Percentiles rank a stretch among this genome's conserved stretches.
Evolutionary conservation across 352 stramenopile species (phyloP).

Genomic region (Pythium phragmitis): DNA sequence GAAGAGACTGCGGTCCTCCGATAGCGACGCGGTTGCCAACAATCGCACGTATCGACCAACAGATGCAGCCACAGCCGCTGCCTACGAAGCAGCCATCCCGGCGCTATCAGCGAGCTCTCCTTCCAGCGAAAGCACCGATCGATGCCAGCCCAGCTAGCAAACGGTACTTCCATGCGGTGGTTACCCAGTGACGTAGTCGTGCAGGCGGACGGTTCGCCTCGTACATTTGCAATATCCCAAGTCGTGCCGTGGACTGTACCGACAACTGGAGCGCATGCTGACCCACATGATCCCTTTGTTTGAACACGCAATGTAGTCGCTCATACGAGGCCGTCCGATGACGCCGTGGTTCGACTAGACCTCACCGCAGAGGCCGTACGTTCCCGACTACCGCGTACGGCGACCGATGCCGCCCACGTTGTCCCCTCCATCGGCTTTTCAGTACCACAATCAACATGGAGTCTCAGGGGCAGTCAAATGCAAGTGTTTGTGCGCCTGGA

Average conservation of each 20-base stretch:
- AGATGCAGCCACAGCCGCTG: not conserved
- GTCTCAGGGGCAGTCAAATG: not conserved
- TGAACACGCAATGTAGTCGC: conserved; percentile 1
- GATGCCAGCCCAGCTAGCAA: no score
- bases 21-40: not conserved
- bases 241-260: conserved; percentile 1
- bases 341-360: not conserved
- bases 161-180: conserved; percentile 1
- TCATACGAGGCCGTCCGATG: not conserved
- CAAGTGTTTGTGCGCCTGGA: conserved; percentile 9
- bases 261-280: not conserved
- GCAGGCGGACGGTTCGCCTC: conserved; percentile 7
- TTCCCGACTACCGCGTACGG: not conserved
- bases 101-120: no score
- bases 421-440: not conserved
- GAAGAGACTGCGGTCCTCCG: not conserved
- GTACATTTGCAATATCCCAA: conserved; percentile 18
- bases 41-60: not conserved
- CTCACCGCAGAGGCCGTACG: not conserved
- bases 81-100: no score
- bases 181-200: conserved; percentile 12
- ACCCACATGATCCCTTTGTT: conserved; percentile 6
- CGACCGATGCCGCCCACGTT: not conserved
- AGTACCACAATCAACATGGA: not conserved
- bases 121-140: no score